Conservation (phyloP, 768 basidiomycete genomes). For the Boletus rufocinnamomeus region DNA sequence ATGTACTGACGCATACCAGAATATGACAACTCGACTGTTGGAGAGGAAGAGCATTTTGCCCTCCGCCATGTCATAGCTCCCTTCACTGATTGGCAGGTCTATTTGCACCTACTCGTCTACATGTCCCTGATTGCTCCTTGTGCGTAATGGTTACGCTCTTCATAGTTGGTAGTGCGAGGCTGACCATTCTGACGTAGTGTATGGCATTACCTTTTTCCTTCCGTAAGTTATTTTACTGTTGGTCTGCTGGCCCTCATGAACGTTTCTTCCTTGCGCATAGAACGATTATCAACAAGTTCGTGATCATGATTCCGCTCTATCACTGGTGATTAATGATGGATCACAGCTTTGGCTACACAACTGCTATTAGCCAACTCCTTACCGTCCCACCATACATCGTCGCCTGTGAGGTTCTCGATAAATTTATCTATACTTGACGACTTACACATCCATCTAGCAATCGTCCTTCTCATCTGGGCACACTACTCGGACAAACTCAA, state of each 20-base stretch:
- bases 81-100: conserved; percentile 67
- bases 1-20: conserved; percentile 52
- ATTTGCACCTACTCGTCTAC: too few species aligned
- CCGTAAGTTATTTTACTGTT: conserved; percentile 46
- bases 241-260: conserved; percentile 1
- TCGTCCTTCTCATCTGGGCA: conserved; percentile 52
- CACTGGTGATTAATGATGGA: conserved; percentile 1
- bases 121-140: conserved; percentile 60
- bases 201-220: conserved; percentile 70
- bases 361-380: conserved; percentile 61
- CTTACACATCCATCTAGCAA: conserved; percentile 39
- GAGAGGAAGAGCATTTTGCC: conserved; percentile 56
- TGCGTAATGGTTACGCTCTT: conserved; percentile 37
- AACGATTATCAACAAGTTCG: conserved; percentile 57
- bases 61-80: conserved; percentile 54
- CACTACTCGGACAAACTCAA: conserved; percentile 58
- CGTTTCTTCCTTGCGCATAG: conserved; percentile 41
- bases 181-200: conserved; percentile 44
- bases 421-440: background rate
- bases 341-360: conserved; percentile 57
- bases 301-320: background rate
- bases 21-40: conserved; percentile 32
- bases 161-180: background rate
- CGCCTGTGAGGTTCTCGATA: conserved; percentile 48
- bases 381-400: conserved; percentile 68